Evolutionary conservation across 2,329 filamentous ascomycete species (phyloP).

Genomic region (Pseudogymnoascus sp.): DNA sequence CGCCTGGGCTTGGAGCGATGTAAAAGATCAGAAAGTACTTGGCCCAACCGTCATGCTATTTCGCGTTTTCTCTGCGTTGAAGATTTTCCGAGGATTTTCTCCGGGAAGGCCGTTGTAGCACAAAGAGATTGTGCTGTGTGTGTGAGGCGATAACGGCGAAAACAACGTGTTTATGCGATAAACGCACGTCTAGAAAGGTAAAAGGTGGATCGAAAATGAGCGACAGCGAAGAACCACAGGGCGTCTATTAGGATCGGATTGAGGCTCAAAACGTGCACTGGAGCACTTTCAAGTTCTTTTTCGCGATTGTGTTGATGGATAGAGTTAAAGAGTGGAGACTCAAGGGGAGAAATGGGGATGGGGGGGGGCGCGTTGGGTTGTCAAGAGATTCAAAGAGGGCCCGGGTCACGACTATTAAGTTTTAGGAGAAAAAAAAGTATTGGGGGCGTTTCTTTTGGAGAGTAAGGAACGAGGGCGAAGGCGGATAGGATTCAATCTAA

Average conservation of each 20-base stretch:
- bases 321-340: conserved; percentile 9
- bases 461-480: background rate
- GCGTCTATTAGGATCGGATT: background rate
- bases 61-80: conserved; percentile 8
- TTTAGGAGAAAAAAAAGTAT: background rate
- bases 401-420: conserved; percentile 6
- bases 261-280: conserved; percentile 8
- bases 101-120: background rate
- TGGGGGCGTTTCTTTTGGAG: background rate
- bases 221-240: conserved; percentile 8
- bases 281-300: conserved; percentile 8
- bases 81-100: conserved; percentile 11
- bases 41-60: conserved; percentile 8
- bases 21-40: background rate
- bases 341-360: conserved; percentile 7
- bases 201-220: conserved; percentile 7
- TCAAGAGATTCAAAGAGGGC: conserved; percentile 7
- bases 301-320: conserved; percentile 9
- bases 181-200: background rate
- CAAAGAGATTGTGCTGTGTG: background rate
- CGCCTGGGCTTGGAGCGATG: conserved; percentile 9
- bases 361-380: conserved; percentile 4
- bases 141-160: conserved; percentile 9
- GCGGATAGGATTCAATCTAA: background rate
- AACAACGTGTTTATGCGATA: conserved; percentile 10